Percentiles rank a stretch among this genome's conserved stretches.
Evolutionary conservation across 371 early-diverging fungal genomes (phyloP).

Genomic region (Rhizopus arrhizus): DNA sequence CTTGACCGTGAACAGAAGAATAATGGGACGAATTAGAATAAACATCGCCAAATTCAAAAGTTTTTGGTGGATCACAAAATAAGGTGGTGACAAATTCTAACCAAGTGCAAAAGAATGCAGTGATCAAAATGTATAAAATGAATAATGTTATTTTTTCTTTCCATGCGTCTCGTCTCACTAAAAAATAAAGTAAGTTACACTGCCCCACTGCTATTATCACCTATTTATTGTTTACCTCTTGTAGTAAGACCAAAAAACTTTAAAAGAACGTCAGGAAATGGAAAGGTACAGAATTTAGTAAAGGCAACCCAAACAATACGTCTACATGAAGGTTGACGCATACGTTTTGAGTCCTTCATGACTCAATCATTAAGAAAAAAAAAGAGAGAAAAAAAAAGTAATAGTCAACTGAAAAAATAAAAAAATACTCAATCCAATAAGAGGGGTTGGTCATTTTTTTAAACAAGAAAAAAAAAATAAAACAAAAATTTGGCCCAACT

Average conservation of each 20-base stretch:
- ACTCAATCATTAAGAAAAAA: not conserved
- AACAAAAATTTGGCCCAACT: too few species aligned
- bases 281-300: slow-evolving; percentile 23
- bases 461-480: too few species aligned
- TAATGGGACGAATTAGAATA: slow-evolving; percentile 30
- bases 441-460: too few species aligned
- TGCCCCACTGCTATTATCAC: not conserved
- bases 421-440: not conserved
- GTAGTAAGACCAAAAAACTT: slow-evolving; percentile 30
- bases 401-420: not conserved
- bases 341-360: slow-evolving; percentile 20
- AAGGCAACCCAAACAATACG: slow-evolving; percentile 35
- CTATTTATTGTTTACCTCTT: slow-evolving; percentile 25
- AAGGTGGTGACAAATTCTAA: slow-evolving; percentile 43
- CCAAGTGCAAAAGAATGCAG: slow-evolving; percentile 43
- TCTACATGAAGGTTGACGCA: slow-evolving; percentile 27
- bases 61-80: slow-evolving; percentile 45
- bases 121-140: slow-evolving; percentile 25
- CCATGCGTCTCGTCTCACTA: slow-evolving; percentile 49
- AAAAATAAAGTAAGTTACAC: not conserved
- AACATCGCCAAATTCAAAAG: slow-evolving; percentile 26
- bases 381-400: not conserved
- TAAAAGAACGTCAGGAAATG: slow-evolving; percentile 22
- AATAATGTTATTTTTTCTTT: slow-evolving; percentile 50
- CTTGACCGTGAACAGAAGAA: slow-evolving; percentile 41